Conservation (phyloP, 805 yeast species). For the Wickerhamomyces bisporus region DNA sequence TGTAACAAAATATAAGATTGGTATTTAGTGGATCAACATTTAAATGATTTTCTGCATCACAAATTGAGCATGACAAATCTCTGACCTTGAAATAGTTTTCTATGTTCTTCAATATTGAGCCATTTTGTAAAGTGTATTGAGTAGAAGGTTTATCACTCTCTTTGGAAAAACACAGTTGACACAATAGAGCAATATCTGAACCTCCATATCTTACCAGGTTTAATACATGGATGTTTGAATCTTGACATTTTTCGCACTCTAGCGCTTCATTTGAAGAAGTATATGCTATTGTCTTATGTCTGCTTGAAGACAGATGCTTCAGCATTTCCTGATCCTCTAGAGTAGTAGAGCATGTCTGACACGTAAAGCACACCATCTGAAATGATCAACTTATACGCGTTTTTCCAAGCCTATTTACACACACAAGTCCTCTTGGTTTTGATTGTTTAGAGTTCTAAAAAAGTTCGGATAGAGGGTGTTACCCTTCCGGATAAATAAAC, state of each 20-base stretch:
- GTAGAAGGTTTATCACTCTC: slow-evolving; percentile 41
- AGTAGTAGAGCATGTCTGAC: slow-evolving; percentile 40
- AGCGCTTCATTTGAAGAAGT: slow-evolving; percentile 34
- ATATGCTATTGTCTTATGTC: slow-evolving; percentile 45
- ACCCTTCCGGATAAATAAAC: too few relatives aligned
- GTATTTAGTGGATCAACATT: slow-evolving; percentile 27
- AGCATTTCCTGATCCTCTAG: slow-evolving; percentile 36
- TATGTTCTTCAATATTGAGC: slow-evolving; percentile 46
- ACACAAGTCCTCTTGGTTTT: too few relatives aligned
- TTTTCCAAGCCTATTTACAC: too few relatives aligned
- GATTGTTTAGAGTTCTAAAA: too few relatives aligned
- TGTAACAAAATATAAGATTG: slow-evolving; percentile 34
- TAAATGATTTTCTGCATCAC: slow-evolving; percentile 38
- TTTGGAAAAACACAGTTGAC: slow-evolving; percentile 40
- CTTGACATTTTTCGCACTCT: slow-evolving; percentile 53
- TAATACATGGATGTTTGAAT: slow-evolving; percentile 48
- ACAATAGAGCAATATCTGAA: slow-evolving; percentile 46
- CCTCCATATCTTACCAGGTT: slow-evolving; percentile 49
- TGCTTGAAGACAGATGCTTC: slow-evolving; percentile 46
- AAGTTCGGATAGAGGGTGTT: too few relatives aligned
- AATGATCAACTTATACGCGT: too few relatives aligned
- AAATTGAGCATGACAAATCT: slow-evolving; percentile 42
- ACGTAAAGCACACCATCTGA: slow-evolving; percentile 29
- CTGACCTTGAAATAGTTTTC: slow-evolving; percentile 43
- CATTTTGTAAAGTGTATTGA: slow-evolving; percentile 47